A percentile compares a stretch with the other conserved stretches of the same genome.
Evolutionary conservation across 2,329 filamentous ascomycete species (phyloP).

Genomic region (Lachnellula hyalina): DNA sequence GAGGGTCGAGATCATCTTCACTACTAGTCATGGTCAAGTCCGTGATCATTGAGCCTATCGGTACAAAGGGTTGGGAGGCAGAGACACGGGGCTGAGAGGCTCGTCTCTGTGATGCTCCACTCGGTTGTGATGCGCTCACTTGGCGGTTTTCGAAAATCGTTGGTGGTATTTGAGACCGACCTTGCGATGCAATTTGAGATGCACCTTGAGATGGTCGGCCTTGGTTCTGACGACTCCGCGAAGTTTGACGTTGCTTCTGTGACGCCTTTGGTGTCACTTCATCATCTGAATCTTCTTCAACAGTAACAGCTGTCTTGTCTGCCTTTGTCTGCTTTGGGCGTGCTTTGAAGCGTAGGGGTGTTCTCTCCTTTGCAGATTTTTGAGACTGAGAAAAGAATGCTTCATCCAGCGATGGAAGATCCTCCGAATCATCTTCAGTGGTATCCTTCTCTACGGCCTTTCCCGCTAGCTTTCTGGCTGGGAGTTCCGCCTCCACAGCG

Average conservation of each 20-base stretch:
- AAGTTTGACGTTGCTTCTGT: conserved; percentile 9
- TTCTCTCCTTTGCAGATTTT: conserved; percentile 12
- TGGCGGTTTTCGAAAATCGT: neutral
- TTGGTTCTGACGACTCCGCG: conserved; percentile 1
- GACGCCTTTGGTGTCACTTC: conserved; percentile 19
- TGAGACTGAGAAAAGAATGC: neutral
- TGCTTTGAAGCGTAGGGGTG: conserved; percentile 3
- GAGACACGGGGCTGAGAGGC: conserved; percentile 3
- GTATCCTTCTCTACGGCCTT: neutral
- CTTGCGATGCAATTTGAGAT: neutral
- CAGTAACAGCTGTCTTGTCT: conserved; percentile 41
- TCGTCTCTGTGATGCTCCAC: neutral
- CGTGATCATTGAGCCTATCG: conserved; percentile 35
- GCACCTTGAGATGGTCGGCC: neutral
- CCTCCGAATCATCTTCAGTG: neutral
- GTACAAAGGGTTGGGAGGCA: conserved; percentile 21
- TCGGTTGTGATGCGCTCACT: neutral
- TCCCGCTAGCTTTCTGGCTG: neutral
- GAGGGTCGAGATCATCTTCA: conserved; percentile 15
- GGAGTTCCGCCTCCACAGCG: conserved; percentile 1
- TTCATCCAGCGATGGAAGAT: conserved; percentile 19
- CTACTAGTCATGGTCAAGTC: conserved; percentile 31
- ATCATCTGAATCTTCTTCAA: conserved; percentile 30
- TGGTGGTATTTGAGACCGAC: neutral
- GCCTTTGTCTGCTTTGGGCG: conserved; percentile 30